These are phyloP conservation scores for Auricularia sp. DNA, from an alignment of 768 basidiomycete genomes.

Conservation along the genomic window DNA sequence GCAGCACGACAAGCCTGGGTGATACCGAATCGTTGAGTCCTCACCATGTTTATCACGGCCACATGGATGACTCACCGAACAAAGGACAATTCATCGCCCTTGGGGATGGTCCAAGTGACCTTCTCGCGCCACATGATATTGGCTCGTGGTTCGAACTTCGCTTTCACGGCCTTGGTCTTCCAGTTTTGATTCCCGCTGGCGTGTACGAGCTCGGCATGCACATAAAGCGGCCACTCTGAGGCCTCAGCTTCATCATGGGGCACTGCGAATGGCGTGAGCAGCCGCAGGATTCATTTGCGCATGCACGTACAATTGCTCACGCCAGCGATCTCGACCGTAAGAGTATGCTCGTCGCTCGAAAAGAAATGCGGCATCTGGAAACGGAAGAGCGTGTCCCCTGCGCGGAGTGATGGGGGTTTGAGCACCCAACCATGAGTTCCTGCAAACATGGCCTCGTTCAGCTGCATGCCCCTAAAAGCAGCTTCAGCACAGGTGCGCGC, in stretches of 20 bases:
- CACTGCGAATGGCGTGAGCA: constrained; percentile 32
- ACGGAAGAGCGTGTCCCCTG: constrained; percentile 1
- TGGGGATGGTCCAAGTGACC: constrained; percentile 39
- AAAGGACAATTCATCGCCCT: constrained; percentile 42
- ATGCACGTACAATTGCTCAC: background rate
- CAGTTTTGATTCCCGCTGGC: constrained; percentile 29
- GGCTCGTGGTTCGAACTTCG: constrained; percentile 18
- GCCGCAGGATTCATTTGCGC: constrained; percentile 27
- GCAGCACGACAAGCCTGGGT: constrained; percentile 8
- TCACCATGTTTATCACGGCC: constrained; percentile 14
- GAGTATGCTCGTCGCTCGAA: background rate
- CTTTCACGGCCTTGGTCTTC: constrained; percentile 32
- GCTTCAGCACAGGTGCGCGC: background rate
- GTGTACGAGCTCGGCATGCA: constrained; percentile 38
- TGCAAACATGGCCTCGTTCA: constrained; percentile 55
- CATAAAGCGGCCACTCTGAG: constrained; percentile 31
- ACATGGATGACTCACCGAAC: constrained; percentile 29
- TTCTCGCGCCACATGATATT: constrained; percentile 29
- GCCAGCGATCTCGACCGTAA: background rate
- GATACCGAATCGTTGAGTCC: constrained; percentile 32
- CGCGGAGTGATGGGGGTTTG: constrained; percentile 28
- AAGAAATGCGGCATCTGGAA: background rate
- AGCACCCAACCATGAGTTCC: constrained; percentile 46
- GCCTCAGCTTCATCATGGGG: constrained; percentile 28
- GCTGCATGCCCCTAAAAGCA: constrained; percentile 17